These are phyloP conservation scores for Bipolaris oryzae DNA, from an alignment of 2,329 filamentous ascomycete genomes.

Conservation along the genomic window DNA sequence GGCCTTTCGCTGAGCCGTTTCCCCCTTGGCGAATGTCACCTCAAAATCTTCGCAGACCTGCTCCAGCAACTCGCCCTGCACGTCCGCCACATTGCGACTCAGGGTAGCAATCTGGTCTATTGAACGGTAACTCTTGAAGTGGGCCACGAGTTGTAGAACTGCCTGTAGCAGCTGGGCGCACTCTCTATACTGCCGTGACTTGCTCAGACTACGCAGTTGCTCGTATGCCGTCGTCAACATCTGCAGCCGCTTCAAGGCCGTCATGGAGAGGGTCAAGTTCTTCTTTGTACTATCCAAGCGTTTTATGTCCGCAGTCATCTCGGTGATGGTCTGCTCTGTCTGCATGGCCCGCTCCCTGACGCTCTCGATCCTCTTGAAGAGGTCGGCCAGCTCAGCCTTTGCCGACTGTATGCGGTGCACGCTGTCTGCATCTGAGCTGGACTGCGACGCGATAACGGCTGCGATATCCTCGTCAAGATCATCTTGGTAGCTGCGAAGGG, in stretches of 20 bases:
- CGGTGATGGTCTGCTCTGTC: slow-evolving; percentile 94
- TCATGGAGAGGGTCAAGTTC: slow-evolving; percentile 97
- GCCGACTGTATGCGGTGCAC: slow-evolving; percentile 90
- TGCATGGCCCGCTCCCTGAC: slow-evolving; percentile 87
- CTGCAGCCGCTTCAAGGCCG: slow-evolving; percentile 91
- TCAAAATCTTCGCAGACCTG: slow-evolving; percentile 99
- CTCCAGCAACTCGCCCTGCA: slow-evolving; percentile 90
- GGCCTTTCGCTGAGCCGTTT: slow-evolving; percentile 71
- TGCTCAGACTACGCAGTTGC: slow-evolving; percentile 82
- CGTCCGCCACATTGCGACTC: slow-evolving; percentile 88
- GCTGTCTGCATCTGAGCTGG: slow-evolving; percentile 83
- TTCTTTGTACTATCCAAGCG: slow-evolving; percentile 94
- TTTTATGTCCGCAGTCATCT: slow-evolving; percentile 99
- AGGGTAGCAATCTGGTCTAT: slow-evolving; percentile 97
- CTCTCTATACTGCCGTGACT: slow-evolving; percentile 89
- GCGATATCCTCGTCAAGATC: slow-evolving; percentile 80
- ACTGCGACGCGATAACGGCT: slow-evolving; percentile 73
- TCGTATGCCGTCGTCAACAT: slow-evolving; percentile 99
- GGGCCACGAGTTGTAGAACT: slow-evolving; percentile 95
- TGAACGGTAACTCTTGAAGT: slow-evolving; percentile 97
- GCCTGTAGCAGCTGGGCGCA: slow-evolving; percentile 93
- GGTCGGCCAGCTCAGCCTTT: slow-evolving; percentile 83
- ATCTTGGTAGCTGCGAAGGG: slow-evolving; percentile 77
- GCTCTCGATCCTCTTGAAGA: slow-evolving; percentile 94
- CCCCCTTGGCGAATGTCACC: slow-evolving; percentile 87